These are phyloP conservation scores for Candida anglica DNA, from an alignment of 805 yeast species.

Conservation along the genomic window DNA sequence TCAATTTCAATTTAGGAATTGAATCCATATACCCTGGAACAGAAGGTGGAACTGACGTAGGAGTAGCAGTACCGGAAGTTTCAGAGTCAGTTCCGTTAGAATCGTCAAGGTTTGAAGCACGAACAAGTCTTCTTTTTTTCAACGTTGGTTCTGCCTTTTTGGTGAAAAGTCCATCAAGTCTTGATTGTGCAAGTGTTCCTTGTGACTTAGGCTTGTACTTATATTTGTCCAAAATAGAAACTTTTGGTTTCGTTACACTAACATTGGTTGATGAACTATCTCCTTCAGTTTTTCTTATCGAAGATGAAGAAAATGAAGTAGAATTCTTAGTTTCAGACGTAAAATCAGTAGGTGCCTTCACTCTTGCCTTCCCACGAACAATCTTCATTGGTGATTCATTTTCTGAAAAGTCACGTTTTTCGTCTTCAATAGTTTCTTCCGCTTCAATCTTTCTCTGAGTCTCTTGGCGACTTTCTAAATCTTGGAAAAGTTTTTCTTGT, in stretches of 20 bases:
- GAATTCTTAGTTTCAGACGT: neutral
- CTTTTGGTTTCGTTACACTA: constrained; percentile 33
- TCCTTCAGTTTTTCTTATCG: constrained; percentile 16
- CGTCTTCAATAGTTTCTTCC: neutral
- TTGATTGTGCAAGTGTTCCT: constrained; percentile 17
- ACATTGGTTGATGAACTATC: constrained; percentile 31
- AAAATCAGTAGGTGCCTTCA: too few species aligned
- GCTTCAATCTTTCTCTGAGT: neutral
- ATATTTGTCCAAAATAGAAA: constrained; percentile 41
- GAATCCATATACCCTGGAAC: neutral
- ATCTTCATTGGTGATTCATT: constrained; percentile 33
- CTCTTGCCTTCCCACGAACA: constrained; percentile 27
- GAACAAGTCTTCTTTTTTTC: constrained; percentile 33
- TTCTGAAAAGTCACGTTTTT: constrained; percentile 11
- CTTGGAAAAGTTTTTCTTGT: constrained; percentile 2
- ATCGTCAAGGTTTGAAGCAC: constrained; percentile 29
- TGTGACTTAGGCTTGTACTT: constrained; percentile 22
- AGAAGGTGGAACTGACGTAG: constrained; percentile 6
- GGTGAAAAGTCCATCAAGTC: constrained; percentile 18
- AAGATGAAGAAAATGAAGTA: constrained; percentile 2
- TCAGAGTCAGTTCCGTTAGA: constrained; percentile 10
- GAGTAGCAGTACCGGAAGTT: constrained; percentile 1
- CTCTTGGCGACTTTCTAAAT: neutral
- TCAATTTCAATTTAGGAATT: constrained; percentile 6
- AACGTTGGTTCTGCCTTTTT: constrained; percentile 9